Percentiles rank a stretch among this genome's conserved stretches.
These are phyloP conservation scores for Trichoderma sp. DNA, from an alignment of 2,329 filamentous ascomycete genomes.

Conservation along the genomic window DNA sequence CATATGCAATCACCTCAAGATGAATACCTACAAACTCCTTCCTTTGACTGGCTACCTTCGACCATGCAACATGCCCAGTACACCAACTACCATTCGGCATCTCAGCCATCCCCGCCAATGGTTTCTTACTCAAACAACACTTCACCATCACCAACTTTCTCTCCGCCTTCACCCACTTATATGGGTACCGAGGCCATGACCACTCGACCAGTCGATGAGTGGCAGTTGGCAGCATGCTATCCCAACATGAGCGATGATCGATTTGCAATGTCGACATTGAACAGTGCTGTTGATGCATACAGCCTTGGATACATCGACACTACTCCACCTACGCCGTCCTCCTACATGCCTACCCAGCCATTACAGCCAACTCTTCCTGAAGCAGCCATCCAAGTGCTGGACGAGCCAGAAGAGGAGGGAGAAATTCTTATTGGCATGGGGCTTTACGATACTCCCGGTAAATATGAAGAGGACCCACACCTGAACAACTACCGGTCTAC, in stretches of 20 bases:
- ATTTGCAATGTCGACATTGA: constrained; percentile 28
- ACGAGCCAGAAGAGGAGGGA: constrained; percentile 56
- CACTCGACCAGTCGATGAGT: constrained; percentile 41
- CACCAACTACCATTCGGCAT: constrained; percentile 41
- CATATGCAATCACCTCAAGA: constrained; percentile 41
- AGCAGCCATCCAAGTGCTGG: constrained; percentile 48
- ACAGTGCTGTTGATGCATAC: constrained; percentile 26
- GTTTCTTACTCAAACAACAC: constrained; percentile 56
- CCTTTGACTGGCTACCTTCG: constrained; percentile 40
- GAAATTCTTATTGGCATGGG: constrained; percentile 81
- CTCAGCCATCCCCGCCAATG: constrained; percentile 51
- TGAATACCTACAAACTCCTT: constrained; percentile 37
- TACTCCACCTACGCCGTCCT: constrained; percentile 59
- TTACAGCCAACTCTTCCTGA: constrained; percentile 47
- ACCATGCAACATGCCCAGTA: constrained; percentile 39
- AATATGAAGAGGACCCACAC: constrained; percentile 47
- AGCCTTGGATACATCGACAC: constrained; percentile 45
- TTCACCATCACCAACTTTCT: constrained; percentile 55
- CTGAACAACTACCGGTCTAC: constrained; percentile 55
- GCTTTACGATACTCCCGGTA: constrained; percentile 71
- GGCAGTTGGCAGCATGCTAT: constrained; percentile 34
- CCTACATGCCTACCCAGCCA: constrained; percentile 51
- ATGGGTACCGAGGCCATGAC: constrained; percentile 37
- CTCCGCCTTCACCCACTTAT: constrained; percentile 51
- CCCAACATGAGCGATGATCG: constrained; percentile 24